Evolutionary conservation across 805 yeast genomes (phyloP).

Genomic region (Candida boleticola): DNA sequence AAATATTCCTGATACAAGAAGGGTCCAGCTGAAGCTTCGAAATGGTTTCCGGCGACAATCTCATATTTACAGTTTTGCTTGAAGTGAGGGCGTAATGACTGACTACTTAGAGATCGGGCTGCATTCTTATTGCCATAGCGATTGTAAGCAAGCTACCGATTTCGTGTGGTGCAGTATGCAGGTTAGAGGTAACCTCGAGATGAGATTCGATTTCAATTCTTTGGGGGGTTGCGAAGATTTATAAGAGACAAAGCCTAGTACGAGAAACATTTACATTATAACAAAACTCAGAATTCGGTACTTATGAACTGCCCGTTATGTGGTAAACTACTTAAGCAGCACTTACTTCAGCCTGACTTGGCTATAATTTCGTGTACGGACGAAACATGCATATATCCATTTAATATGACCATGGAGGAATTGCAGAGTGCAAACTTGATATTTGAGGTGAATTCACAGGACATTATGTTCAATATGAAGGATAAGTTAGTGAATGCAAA

Average conservation of each 20-base stretch:
- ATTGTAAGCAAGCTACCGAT: background rate
- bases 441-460: conserved; percentile 17
- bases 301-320: conserved; percentile 24
- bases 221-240: too few species aligned
- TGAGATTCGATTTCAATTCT: too few species aligned
- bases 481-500: conserved; percentile 22
- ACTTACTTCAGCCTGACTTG: conserved; percentile 24
- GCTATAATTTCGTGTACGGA: conserved; percentile 28
- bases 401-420: conserved; percentile 28
- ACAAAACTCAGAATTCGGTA: too few species aligned
- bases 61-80: conserved; percentile 37
- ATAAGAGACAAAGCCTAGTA: too few species aligned
- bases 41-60: conserved; percentile 63
- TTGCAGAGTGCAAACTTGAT: conserved; percentile 23
- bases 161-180: background rate
- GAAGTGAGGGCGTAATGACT: background rate
- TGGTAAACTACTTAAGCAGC: conserved; percentile 19
- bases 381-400: conserved; percentile 30
- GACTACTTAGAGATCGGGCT: background rate
- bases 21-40: conserved; percentile 68
- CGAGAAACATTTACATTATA: too few species aligned
- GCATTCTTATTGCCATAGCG: background rate
- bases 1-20: conserved; percentile 75
- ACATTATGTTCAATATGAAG: conserved; percentile 26
- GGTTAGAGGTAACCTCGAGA: too few species aligned